A percentile compares a stretch with the other conserved stretches of the same genome.
These are phyloP conservation scores for Naegleria gruberi DNA, from an alignment of 208 protist species.

Conservation along the genomic window DNA sequence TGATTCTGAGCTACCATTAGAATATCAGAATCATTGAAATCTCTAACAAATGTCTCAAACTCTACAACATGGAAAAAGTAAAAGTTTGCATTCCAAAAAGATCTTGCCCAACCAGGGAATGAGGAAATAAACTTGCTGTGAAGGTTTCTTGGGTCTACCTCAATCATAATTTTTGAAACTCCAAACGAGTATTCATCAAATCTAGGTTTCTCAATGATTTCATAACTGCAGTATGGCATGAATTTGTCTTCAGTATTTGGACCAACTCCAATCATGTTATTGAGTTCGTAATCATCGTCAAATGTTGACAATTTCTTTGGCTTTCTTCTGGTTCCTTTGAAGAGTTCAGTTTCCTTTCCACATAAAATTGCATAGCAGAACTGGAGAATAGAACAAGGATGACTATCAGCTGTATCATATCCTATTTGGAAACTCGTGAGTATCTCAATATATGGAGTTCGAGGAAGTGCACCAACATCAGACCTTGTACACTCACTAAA, in stretches of 20 bases:
- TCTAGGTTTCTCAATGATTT: background rate
- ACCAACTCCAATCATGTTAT: background rate
- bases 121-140: background rate
- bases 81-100: background rate
- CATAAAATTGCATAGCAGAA: background rate
- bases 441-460: background rate
- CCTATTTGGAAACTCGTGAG: too few relatives aligned
- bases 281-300: background rate
- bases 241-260: background rate
- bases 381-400: background rate
- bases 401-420: background rate
- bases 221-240: background rate
- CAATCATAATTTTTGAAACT: background rate
- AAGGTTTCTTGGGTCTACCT: background rate
- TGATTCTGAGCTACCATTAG: background rate
- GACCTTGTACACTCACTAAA: too few relatives aligned
- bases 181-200: background rate
- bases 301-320: background rate
- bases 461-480: background rate
- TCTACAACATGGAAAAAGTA: background rate
- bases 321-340: background rate
- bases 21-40: background rate
- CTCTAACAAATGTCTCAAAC: background rate
- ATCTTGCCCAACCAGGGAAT: background rate
- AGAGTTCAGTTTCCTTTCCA: background rate